phyloP scores from a whole-genome alignment of 352 stramenopile genomes.

The Pythium sukuiense region DNA sequence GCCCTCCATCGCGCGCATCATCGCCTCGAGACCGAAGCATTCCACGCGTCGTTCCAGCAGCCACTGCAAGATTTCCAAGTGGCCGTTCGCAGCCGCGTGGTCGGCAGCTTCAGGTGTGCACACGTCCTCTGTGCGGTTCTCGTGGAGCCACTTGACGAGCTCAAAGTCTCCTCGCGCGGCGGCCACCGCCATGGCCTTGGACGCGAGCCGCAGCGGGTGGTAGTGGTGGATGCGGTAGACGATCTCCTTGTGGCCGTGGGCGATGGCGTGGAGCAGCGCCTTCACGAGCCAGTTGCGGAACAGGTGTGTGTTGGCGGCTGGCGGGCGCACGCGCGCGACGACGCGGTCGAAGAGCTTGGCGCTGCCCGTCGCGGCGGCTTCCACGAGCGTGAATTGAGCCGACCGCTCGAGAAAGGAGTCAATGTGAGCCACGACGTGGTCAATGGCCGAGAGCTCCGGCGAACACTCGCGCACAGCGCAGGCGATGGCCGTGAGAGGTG shows the following conservation, averaged over 20 bases:
- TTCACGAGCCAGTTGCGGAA: slow-evolving; percentile 33
- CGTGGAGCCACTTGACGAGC: slow-evolving; percentile 31
- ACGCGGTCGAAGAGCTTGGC: slow-evolving; percentile 32
- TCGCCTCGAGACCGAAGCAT: slow-evolving; percentile 24
- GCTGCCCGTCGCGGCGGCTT: slow-evolving; percentile 21
- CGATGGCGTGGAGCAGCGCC: slow-evolving; percentile 21
- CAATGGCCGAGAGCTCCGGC: slow-evolving; percentile 25
- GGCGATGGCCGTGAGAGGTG: slow-evolving; percentile 25
- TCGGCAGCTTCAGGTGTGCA: slow-evolving; percentile 26
- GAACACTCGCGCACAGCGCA: slow-evolving; percentile 22
- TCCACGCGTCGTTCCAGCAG: slow-evolving; percentile 21
- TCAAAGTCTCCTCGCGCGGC: slow-evolving; percentile 23
- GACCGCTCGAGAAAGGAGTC: slow-evolving; percentile 30
- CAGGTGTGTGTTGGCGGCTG: slow-evolving; percentile 23
- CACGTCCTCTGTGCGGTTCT: slow-evolving; percentile 24
- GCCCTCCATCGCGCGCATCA: slow-evolving; percentile 23
- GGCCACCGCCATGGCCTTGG: slow-evolving; percentile 22
- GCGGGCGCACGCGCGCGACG: slow-evolving; percentile 17
- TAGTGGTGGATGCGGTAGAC: slow-evolving; percentile 26
- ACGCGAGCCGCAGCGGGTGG: slow-evolving; percentile 19
- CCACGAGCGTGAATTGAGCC: slow-evolving; percentile 17
- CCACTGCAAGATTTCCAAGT: slow-evolving; percentile 31
- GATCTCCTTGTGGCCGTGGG: slow-evolving; percentile 22
- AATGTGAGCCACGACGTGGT: slow-evolving; percentile 28
- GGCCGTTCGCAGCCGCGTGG: slow-evolving; percentile 24